phyloP scores from a whole-genome alignment of 2,329 filamentous ascomycete species.

The Aspergillus awamori region DNA sequence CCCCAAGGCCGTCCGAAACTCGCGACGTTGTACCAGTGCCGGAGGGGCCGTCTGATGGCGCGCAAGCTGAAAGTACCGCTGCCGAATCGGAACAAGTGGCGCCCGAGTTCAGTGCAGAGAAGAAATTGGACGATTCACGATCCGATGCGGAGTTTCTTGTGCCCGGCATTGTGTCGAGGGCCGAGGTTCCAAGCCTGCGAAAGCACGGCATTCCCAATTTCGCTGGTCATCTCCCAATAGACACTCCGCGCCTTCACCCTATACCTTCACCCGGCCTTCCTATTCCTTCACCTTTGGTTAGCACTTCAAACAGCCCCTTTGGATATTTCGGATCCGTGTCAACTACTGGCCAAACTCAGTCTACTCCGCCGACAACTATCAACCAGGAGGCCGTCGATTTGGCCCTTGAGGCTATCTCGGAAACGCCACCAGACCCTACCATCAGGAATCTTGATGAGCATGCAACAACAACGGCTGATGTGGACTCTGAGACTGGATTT shows the following conservation, averaged over 20 bases:
- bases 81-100: not conserved
- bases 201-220: slow-evolving; percentile 7
- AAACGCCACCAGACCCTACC: not conserved
- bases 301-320: slow-evolving; percentile 26
- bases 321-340: slow-evolving; percentile 37
- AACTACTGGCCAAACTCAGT: slow-evolving; percentile 17
- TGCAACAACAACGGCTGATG: not conserved
- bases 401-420: slow-evolving; percentile 2
- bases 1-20: slow-evolving; percentile 17
- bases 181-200: not conserved
- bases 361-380: not conserved
- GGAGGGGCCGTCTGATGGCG: slow-evolving; percentile 6
- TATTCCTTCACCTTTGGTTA: slow-evolving; percentile 43
- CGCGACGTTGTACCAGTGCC: not conserved
- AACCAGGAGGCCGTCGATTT: not conserved
- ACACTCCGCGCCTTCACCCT: slow-evolving; percentile 44
- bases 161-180: slow-evolving; percentile 1
- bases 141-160: slow-evolving; percentile 11
- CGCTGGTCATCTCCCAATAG: slow-evolving; percentile 28
- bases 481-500: not conserved
- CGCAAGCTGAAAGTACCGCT: not conserved
- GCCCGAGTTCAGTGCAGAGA: not conserved
- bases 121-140: not conserved
- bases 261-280: slow-evolving; percentile 45
- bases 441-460: not conserved